Percentiles rank a stretch among this genome's conserved stretches.
These are phyloP conservation scores for Coemansia sp. DNA, from an alignment of 371 early-diverging fungal species.

Conservation along the genomic window DNA sequence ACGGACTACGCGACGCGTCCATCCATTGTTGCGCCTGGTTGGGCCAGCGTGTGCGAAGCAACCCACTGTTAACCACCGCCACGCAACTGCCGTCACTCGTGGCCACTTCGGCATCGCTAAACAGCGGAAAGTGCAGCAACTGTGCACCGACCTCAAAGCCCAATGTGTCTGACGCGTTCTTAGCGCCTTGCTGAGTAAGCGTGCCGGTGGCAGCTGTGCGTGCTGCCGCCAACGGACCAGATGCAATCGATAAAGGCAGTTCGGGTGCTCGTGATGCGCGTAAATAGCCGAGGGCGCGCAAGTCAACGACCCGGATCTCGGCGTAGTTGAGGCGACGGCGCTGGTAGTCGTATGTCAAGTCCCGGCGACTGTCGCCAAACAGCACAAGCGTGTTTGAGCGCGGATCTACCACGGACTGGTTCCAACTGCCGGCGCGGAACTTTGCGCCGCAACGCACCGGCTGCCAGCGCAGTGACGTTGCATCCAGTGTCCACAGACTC, in stretches of 20 bases:
- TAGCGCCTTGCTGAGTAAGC: background rate
- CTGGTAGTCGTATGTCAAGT: constrained; percentile 72
- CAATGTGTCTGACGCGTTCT: background rate
- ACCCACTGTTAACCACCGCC: constrained; percentile 67
- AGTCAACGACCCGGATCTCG: constrained; percentile 67
- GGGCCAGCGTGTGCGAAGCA: constrained; percentile 69
- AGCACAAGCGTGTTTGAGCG: constrained; percentile 63
- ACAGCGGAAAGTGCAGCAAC: constrained; percentile 64
- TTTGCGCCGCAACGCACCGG: constrained; percentile 68
- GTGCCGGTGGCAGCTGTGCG: constrained; percentile 26
- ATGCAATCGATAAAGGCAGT: constrained; percentile 59
- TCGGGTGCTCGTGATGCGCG: constrained; percentile 41
- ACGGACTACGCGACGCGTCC: constrained; percentile 6
- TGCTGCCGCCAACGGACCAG: constrained; percentile 46
- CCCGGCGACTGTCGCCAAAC: constrained; percentile 71
- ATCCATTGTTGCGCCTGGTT: constrained; percentile 58
- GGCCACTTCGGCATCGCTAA: constrained; percentile 68
- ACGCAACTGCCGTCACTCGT: constrained; percentile 58
- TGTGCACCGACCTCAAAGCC: constrained; percentile 63
- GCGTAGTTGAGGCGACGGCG: constrained; percentile 75
- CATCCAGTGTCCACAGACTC: constrained; percentile 74
- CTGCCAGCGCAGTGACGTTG: constrained; percentile 66
- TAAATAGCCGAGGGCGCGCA: constrained; percentile 69
- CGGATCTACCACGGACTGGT: constrained; percentile 67
- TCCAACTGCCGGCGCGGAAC: constrained; percentile 75